Conservation (phyloP, 2,329 filamentous ascomycete species). For the Trichoderma asperellum region DNA sequence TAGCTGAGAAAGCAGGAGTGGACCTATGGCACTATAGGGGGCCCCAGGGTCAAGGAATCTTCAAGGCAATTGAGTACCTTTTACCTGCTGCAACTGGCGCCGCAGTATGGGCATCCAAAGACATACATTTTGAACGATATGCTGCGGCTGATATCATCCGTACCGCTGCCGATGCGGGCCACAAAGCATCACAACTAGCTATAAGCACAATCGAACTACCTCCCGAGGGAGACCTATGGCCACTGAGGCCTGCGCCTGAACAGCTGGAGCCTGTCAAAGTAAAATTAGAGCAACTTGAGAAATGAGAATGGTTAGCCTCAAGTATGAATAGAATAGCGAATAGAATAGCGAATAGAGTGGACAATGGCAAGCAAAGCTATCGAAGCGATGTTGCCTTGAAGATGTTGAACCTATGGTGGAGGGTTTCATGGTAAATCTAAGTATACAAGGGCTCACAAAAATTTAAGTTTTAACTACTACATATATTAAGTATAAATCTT, state of each 20-base stretch:
- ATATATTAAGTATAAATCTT: not conserved
- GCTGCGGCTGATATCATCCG: constrained; percentile 24
- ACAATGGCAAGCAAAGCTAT: no score
- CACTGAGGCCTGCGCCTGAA: constrained; percentile 18
- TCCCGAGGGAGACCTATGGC: constrained; percentile 16
- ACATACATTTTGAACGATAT: constrained; percentile 13
- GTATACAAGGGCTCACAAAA: no score
- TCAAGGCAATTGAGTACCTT: constrained; percentile 22
- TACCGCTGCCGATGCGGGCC: constrained; percentile 19
- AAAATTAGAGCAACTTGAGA: not conserved
- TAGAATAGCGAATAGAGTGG: no score
- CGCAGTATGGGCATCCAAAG: not conserved
- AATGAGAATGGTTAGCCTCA: not conserved
- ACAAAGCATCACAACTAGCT: not conserved
- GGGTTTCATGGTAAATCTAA: not conserved
- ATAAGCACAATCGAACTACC: constrained; percentile 5
- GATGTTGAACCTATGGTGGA: not conserved
- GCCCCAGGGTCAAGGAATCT: constrained; percentile 16
- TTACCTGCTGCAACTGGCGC: constrained; percentile 15
- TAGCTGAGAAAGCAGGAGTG: constrained; percentile 14
- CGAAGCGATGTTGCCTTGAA: not conserved
- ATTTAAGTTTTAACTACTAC: not conserved
- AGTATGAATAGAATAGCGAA: not conserved
- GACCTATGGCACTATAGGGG: constrained; percentile 24
- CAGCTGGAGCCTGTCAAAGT: constrained; percentile 21